These are phyloP conservation scores for Colletotrichum sublineola DNA, from an alignment of 2,329 filamentous ascomycete genomes.

Conservation along the genomic window DNA sequence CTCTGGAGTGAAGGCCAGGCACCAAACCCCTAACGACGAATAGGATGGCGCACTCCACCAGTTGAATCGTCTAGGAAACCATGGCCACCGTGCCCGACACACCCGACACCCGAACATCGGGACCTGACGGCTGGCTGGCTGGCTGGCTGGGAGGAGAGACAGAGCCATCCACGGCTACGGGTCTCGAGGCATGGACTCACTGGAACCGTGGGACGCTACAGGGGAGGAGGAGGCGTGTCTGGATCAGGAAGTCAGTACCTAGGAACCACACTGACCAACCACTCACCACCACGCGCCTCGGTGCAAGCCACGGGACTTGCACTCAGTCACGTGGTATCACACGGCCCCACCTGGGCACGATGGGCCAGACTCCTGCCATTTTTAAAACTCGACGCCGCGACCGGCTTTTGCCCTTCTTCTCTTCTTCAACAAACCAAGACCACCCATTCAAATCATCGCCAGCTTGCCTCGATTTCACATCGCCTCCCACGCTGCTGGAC, in stretches of 20 bases:
- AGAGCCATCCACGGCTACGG: not conserved
- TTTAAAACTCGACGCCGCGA: constrained; percentile 40
- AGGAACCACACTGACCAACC: constrained; percentile 7
- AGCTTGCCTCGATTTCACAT: constrained; percentile 49
- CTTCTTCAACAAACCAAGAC: constrained; percentile 57
- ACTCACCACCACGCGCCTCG: not conserved
- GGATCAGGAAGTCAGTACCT: constrained; percentile 30
- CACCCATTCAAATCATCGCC: constrained; percentile 60
- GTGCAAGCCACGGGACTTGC: not conserved
- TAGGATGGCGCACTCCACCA: constrained; percentile 19
- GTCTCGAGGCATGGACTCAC: not conserved
- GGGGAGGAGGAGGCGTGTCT: constrained; percentile 21
- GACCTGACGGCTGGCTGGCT: constrained; percentile 25
- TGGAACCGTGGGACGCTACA: constrained; percentile 10
- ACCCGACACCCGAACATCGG: constrained; percentile 40
- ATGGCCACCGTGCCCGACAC: constrained; percentile 36
- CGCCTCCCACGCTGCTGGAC: constrained; percentile 58
- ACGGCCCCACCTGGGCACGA: constrained; percentile 2
- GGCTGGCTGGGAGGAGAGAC: constrained; percentile 12
- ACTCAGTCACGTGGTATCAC: constrained; percentile 12
- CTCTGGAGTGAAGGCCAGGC: constrained; percentile 22
- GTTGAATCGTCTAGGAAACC: constrained; percentile 38
- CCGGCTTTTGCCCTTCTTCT: constrained; percentile 43
- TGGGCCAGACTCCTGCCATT: constrained; percentile 37
- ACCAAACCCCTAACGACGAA: constrained; percentile 18